Percentiles rank a stretch among this genome's conserved stretches.
Evolutionary conservation across 768 basidiomycete genomes (phyloP).

Genomic region (Lactifluus echinatus): DNA sequence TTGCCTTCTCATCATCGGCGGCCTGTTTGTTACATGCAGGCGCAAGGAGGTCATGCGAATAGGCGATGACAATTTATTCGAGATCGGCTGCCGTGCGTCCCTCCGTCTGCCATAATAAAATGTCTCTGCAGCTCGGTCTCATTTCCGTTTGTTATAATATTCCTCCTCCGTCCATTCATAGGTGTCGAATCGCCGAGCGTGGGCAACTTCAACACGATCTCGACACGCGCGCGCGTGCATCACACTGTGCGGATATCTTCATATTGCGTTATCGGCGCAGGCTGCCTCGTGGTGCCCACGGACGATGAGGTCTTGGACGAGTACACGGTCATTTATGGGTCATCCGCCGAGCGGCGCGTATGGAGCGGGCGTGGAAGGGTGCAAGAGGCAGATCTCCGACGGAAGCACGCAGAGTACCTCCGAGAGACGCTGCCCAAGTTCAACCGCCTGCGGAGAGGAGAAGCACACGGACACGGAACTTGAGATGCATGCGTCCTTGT

Average conservation of each 20-base stretch:
- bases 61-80: constrained; percentile 89
- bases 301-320: constrained; percentile 74
- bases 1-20: not conserved
- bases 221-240: constrained; percentile 75
- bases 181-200: constrained; percentile 82
- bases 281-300: constrained; percentile 68
- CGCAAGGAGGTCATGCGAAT: constrained; percentile 85
- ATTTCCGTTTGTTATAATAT: not conserved
- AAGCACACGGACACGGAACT: constrained; percentile 11
- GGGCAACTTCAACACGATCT: constrained; percentile 81
- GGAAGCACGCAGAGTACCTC: constrained; percentile 88
- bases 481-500: not conserved
- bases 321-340: constrained; percentile 79
- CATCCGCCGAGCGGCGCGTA: constrained; percentile 56
- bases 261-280: constrained; percentile 77
- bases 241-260: constrained; percentile 72
- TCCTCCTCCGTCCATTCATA: constrained; percentile 25
- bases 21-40: constrained; percentile 27
- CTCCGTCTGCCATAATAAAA: not conserved
- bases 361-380: constrained; percentile 84
- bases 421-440: constrained; percentile 89
- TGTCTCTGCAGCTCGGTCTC: not conserved
- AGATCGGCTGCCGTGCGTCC: constrained; percentile 82
- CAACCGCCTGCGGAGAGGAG: constrained; percentile 44
- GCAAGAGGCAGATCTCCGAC: constrained; percentile 74